Evolutionary conservation across 164 flowering plant genomes (phyloP), one percentile per base, ranked within the genome.

Genomic region (Dillenia suffruticosa): DNA sequence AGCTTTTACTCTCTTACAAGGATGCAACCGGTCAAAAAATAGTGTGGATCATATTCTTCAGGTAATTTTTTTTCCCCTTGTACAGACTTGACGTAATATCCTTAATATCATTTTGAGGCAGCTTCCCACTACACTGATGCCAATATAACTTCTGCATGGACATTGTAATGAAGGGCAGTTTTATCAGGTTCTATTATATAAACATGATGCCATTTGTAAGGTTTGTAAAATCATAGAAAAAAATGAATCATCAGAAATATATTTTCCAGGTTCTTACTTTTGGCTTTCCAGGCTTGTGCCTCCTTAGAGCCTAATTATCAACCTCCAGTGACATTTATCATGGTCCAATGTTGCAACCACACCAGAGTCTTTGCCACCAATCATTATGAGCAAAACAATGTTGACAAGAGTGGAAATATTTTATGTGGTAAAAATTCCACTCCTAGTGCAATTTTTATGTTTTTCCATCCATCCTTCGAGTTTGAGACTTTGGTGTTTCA

Each of bases 11-110:
- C 46, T 82, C 89, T 9, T 84, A 80, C 56, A 65, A 76, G 46
- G 75, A 66, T 67, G 86, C 86, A 12, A 84, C 89, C 13, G 86
- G 86, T 5, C 80, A 84, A 49, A 84, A 80, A 59, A 83, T 84
- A 14, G 57, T 73, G 68, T 63, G 86, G 63, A 84, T 84, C 24
- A 82, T 84, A 66, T 84, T 84, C 54, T 84, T 82, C 79, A 80
- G 89, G 86, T 80, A 50, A 12, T 45, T 3, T 0, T 26, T n/a
- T 17, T 24, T 51, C 53, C n/a, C 12, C 2, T 52, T 10, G 12
- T n/a, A 0, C 5, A n/a, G 22, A n/a, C 45, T 40, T 32, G 22
- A 8, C 8, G 12, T 22, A 17, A 9, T 19, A 45, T 53, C 3
- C 46, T 32, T 32, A 32, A 32, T 26, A 26, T 32, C 40, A 5